Conservation (phyloP, 2,329 filamentous ascomycete genomes). For the Rhinocladiella similis region DNA sequence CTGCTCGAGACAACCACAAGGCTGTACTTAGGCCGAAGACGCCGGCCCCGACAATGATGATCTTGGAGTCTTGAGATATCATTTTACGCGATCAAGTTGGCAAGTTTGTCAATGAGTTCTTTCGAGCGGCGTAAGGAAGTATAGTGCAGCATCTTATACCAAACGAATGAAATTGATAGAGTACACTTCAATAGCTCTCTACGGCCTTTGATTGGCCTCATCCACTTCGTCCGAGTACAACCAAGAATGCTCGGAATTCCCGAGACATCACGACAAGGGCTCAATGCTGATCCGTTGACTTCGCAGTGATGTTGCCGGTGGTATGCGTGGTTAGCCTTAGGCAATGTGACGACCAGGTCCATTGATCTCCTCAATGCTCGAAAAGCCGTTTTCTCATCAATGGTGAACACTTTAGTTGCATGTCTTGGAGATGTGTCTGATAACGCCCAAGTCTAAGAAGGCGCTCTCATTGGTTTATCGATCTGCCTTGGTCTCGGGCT, state of each 20-base stretch:
- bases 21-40: constrained; percentile 62
- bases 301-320: too few relatives aligned
- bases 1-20: background rate
- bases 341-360: too few relatives aligned
- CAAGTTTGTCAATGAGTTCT: background rate
- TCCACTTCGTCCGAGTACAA: too few relatives aligned
- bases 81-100: constrained; percentile 3
- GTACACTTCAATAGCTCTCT: background rate
- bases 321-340: too few relatives aligned
- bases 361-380: too few relatives aligned
- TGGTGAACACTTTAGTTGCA: too few relatives aligned
- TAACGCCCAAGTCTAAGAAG: background rate
- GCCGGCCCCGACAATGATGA: constrained; percentile 62
- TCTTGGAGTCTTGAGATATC: constrained; percentile 10
- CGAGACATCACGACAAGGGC: constrained; percentile 31
- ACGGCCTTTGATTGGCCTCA: background rate
- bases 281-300: too few relatives aligned
- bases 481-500: background rate
- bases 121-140: too few relatives aligned
- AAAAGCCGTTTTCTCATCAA: too few relatives aligned
- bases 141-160: too few relatives aligned
- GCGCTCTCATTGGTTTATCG: background rate
- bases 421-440: background rate
- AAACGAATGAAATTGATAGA: too few relatives aligned
- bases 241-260: background rate